Conservation (phyloP, 192 early-diverging fungal species). For the Linnemannia zychae region DNA sequence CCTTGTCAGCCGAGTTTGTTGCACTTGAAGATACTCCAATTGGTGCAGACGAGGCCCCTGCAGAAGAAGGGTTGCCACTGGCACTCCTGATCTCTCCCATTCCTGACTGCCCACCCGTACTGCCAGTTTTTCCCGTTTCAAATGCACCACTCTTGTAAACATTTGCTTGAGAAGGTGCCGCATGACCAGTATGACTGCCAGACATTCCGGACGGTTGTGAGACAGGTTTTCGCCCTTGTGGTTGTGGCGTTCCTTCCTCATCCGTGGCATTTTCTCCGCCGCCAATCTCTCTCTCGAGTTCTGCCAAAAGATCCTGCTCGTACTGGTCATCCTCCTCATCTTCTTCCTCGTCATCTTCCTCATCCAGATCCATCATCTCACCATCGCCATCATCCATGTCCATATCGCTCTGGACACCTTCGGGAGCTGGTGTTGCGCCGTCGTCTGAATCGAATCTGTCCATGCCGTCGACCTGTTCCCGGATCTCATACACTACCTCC, state of each 20-base stretch:
- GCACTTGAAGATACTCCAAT: not conserved
- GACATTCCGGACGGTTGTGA: not conserved
- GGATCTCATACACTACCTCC: conserved; percentile 70
- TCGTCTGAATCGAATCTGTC: conserved; percentile 35
- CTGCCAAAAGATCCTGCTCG: conserved; percentile 58
- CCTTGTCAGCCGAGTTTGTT: not conserved
- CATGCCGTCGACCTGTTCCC: conserved; percentile 25
- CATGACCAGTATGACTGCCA: not conserved
- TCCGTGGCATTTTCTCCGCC: conserved; percentile 55
- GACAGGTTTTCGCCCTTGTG: not conserved
- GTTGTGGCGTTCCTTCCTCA: conserved; percentile 40
- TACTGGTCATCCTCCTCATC: conserved; percentile 58
- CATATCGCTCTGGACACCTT: conserved; percentile 54
- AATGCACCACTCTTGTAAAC: not conserved
- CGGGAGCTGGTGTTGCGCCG: conserved; percentile 51
- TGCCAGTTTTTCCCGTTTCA: not conserved
- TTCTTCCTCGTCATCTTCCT: conserved; percentile 60
- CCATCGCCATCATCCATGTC: conserved; percentile 56
- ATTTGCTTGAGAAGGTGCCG: not conserved
- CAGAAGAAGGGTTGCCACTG: not conserved
- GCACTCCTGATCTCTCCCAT: not conserved
- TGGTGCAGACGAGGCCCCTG: not conserved
- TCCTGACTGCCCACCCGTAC: not conserved
- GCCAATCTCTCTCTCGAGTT: conserved; percentile 58
- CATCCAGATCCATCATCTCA: conserved; percentile 58